These are phyloP conservation scores for Arthrobotrys iridis DNA, from an alignment of 2,329 filamentous ascomycete genomes.

Conservation along the genomic window DNA sequence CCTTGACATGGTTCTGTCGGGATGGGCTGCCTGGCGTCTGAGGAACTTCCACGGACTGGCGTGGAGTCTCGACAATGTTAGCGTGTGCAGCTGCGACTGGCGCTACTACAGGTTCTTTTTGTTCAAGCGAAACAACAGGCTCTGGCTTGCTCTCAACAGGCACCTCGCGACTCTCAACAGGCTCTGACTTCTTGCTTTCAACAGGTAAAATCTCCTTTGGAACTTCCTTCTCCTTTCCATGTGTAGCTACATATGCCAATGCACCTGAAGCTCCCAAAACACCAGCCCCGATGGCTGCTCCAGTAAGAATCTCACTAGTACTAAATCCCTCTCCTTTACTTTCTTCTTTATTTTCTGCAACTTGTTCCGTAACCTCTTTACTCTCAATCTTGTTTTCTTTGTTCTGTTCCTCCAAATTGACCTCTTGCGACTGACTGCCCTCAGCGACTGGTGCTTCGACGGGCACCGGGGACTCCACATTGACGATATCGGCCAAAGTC, in stretches of 20 bases:
- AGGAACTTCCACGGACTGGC: conserved; percentile 30
- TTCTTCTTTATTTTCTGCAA: conserved; percentile 21
- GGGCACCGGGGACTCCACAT: not conserved
- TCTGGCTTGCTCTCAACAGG: conserved; percentile 9
- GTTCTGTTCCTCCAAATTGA: conserved; percentile 39
- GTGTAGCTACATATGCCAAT: conserved; percentile 37
- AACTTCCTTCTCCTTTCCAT: conserved; percentile 33
- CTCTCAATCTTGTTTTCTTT: conserved; percentile 39
- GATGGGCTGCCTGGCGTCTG: conserved; percentile 36
- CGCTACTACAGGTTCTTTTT: conserved; percentile 33
- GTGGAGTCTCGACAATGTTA: conserved; percentile 34
- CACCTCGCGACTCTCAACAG: not conserved
- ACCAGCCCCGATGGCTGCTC: conserved; percentile 44
- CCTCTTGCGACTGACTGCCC: conserved; percentile 5
- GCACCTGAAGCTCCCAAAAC: conserved; percentile 33
- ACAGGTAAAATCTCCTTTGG: conserved; percentile 17
- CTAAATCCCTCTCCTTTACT: conserved; percentile 26
- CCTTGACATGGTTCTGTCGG: conserved; percentile 47
- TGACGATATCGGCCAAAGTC: conserved; percentile 41
- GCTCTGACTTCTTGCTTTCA: conserved; percentile 20
- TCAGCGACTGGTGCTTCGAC: not conserved
- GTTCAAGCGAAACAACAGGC: conserved; percentile 3
- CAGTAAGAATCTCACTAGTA: conserved; percentile 31
- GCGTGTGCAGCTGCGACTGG: conserved; percentile 28
- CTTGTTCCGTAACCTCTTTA: conserved; percentile 3